phyloP scores from a whole-genome alignment of 2,329 filamentous ascomycete species.

The Domatiomyces catenatus region DNA sequence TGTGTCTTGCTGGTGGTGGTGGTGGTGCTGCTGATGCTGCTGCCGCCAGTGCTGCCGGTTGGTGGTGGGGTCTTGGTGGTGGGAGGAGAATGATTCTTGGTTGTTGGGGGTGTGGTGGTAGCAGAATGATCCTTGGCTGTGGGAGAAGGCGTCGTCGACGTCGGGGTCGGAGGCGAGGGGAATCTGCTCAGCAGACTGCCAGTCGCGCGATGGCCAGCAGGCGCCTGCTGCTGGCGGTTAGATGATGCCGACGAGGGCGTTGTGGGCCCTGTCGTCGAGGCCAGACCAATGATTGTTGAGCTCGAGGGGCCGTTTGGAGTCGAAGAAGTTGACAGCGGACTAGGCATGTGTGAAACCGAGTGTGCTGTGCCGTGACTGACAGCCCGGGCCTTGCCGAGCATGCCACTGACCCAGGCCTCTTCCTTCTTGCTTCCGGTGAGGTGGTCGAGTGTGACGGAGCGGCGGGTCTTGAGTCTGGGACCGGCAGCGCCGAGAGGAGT shows the following conservation, averaged over 20 bases:
- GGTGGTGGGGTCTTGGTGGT: conserved; percentile 5
- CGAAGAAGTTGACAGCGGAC: conserved; percentile 9
- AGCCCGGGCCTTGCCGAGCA: conserved; percentile 29
- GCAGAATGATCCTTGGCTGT: too few relatives aligned
- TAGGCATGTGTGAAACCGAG: conserved; percentile 6
- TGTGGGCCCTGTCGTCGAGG: neutral
- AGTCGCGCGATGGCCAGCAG: conserved; percentile 3
- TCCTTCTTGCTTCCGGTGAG: conserved; percentile 11
- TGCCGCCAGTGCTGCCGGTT: conserved; percentile 4
- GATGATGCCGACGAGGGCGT: conserved; percentile 2
- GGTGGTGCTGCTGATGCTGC: conserved; percentile 5
- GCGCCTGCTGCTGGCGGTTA: neutral
- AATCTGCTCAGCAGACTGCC: conserved; percentile 4
- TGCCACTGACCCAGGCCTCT: conserved; percentile 33
- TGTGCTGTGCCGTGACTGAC: conserved; percentile 7
- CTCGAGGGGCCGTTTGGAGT: conserved; percentile 4
- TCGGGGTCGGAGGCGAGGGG: conserved; percentile 3
- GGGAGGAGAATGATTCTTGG: conserved; percentile 1
- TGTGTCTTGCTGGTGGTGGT: conserved; percentile 8
- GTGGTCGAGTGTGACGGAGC: conserved; percentile 25
- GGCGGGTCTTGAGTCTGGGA: conserved; percentile 27
- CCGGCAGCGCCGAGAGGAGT: conserved; percentile 32
- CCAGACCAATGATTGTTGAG: neutral
- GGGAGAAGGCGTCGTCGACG: neutral
- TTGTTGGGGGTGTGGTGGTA: too few relatives aligned